These are phyloP conservation scores for Camelina neglecta DNA, from an alignment of 345 rosid genomes.

Conservation along the genomic window DNA sequence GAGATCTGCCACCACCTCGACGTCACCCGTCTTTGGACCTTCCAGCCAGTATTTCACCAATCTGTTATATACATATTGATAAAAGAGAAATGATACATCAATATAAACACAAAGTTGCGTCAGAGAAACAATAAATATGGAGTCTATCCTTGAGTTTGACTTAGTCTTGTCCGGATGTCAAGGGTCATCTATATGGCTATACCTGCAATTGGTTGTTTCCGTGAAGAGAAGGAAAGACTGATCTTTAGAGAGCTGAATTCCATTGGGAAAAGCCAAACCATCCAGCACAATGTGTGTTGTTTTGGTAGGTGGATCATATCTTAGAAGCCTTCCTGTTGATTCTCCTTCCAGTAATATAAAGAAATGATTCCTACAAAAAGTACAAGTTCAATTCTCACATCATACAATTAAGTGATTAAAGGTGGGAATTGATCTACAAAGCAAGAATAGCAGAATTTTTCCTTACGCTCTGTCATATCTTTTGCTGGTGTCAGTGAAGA, in stretches of 20 bases:
- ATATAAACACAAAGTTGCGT: background rate
- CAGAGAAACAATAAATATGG: constrained; percentile 9
- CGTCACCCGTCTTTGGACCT: constrained; percentile 59
- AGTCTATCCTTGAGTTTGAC: constrained; percentile 16
- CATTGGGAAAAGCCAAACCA: constrained; percentile 96
- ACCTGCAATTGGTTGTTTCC: constrained; percentile 98
- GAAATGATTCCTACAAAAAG: constrained; percentile 74
- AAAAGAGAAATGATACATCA: background rate
- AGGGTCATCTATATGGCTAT: background rate
- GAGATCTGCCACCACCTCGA: constrained; percentile 63
- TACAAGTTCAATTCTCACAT: constrained; percentile 1
- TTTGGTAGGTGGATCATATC: constrained; percentile 85
- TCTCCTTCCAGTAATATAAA: constrained; percentile 92
- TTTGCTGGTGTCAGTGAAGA: constrained; percentile 92
- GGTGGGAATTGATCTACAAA: background rate
- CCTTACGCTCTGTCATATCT: constrained; percentile 90
- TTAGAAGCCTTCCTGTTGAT: constrained; percentile 86
- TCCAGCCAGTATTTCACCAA: constrained; percentile 91
- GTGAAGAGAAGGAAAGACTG: constrained; percentile 85
- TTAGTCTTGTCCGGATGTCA: background rate
- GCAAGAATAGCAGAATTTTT: background rate
- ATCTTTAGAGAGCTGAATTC: constrained; percentile 78
- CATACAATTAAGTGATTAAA: constrained; percentile 8
- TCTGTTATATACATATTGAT: constrained; percentile 46
- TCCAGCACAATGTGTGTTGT: constrained; percentile 77